phyloP scores from a whole-genome alignment of 225 moss, liverwort and hornwort species.

The Lunularia cruciata region DNA sequence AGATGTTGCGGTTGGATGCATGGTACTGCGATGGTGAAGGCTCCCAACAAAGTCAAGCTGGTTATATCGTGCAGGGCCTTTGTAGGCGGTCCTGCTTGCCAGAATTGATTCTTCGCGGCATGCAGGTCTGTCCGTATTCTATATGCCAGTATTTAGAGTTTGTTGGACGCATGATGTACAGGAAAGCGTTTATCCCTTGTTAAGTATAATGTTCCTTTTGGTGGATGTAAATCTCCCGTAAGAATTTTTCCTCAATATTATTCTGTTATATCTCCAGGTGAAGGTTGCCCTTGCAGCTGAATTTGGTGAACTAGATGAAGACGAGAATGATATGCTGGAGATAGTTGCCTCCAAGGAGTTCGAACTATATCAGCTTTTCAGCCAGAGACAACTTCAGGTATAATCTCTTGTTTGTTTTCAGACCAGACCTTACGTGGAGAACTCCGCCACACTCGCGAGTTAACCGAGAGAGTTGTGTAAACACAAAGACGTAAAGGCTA shows the following conservation, averaged over 20 bases:
- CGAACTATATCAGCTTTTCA: slow-evolving; percentile 77
- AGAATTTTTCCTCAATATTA: not conserved
- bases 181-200: not conserved
- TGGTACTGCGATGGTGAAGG: slow-evolving; percentile 65
- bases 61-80: slow-evolving; percentile 76
- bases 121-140: slow-evolving; percentile 50
- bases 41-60: slow-evolving; percentile 56
- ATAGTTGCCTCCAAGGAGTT: slow-evolving; percentile 80
- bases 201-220: not conserved
- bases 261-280: slow-evolving; percentile 29
- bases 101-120: slow-evolving; percentile 81
- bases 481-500: not conserved
- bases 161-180: not conserved
- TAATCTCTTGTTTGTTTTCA: not conserved
- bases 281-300: slow-evolving; percentile 68
- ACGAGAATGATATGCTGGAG: slow-evolving; percentile 64
- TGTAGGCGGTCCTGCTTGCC: slow-evolving; percentile 92
- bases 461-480: not conserved
- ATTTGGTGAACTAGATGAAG: slow-evolving; percentile 52
- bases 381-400: slow-evolving; percentile 86
- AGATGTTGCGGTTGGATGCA: slow-evolving; percentile 76
- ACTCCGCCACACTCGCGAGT: too few species aligned
- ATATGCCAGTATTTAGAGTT: not conserved
- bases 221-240: not conserved
- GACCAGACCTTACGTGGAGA: too few species aligned